These are phyloP conservation scores for Globisporangium okanoganense DNA, from an alignment of 352 stramenopile species.

Conservation along the genomic window DNA sequence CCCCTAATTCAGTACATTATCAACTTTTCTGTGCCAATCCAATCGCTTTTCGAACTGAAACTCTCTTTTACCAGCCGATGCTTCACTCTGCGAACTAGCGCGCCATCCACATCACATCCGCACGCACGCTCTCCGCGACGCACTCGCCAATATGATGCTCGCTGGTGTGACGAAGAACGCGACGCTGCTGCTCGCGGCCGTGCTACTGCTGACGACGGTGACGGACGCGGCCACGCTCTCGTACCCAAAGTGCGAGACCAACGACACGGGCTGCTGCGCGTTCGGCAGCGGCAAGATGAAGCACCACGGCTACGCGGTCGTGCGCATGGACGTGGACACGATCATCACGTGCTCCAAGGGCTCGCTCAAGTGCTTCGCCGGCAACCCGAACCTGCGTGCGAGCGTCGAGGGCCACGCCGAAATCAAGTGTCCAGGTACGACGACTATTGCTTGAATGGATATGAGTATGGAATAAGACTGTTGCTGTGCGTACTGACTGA, in stretches of 20 bases:
- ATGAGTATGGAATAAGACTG: background rate
- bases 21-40: too few relatives aligned
- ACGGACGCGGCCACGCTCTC: slow-evolving; percentile 22
- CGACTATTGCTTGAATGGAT: background rate
- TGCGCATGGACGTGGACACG: slow-evolving; percentile 40
- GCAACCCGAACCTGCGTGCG: slow-evolving; percentile 54
- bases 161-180: slow-evolving; percentile 24
- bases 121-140: background rate
- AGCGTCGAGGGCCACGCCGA: slow-evolving; percentile 28
- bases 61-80: background rate
- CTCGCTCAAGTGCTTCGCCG: slow-evolving; percentile 46
- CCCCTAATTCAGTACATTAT: background rate
- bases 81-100: slow-evolving; percentile 9
- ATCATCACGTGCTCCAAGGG: slow-evolving; percentile 62
- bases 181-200: slow-evolving; percentile 21
- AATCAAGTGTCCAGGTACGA: slow-evolving; percentile 49
- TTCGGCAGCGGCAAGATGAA: slow-evolving; percentile 53
- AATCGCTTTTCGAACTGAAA: background rate
- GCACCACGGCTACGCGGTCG: slow-evolving; percentile 55
- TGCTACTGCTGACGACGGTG: slow-evolving; percentile 19
- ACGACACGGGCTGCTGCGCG: slow-evolving; percentile 46
- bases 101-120: background rate
- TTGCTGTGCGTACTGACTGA: background rate
- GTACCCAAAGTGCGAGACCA: slow-evolving; percentile 47
- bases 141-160: slow-evolving; percentile 9